These are phyloP conservation scores for Emmonsia crescens DNA, from an alignment of 2,329 filamentous ascomycete species.

Conservation along the genomic window DNA sequence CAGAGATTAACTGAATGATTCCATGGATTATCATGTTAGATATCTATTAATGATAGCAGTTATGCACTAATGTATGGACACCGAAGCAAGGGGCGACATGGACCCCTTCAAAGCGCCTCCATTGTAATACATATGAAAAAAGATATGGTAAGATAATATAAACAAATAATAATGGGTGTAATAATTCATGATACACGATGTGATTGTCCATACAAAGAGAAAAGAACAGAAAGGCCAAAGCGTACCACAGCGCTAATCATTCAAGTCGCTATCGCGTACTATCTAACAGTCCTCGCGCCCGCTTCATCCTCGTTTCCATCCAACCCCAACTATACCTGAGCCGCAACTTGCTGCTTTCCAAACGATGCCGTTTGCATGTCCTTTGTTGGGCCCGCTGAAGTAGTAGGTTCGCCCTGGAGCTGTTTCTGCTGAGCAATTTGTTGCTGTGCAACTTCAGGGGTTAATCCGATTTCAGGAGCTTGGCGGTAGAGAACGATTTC, in stretches of 20 bases:
- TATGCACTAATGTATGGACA: background rate
- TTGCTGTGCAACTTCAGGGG: conserved; percentile 31
- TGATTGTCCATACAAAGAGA: background rate
- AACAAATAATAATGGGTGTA: background rate
- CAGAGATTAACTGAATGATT: background rate
- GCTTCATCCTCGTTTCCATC: background rate
- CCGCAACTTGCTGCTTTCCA: conserved; percentile 3
- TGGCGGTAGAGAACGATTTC: conserved; percentile 96
- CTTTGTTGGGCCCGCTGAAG: conserved; percentile 1
- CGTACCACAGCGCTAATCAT: background rate
- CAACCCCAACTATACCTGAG: background rate
- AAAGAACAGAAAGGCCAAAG: background rate
- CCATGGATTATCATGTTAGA: background rate
- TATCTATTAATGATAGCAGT: background rate
- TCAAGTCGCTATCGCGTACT: background rate
- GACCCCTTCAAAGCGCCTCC: background rate
- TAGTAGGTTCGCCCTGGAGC: conserved; percentile 13
- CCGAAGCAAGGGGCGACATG: background rate
- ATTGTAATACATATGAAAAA: background rate
- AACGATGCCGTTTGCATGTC: conserved; percentile 1
- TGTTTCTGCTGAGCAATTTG: conserved; percentile 26
- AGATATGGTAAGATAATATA: background rate
- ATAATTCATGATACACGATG: background rate
- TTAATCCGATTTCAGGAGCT: conserved; percentile 37
- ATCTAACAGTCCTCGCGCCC: background rate